Evolutionary conservation across 2,329 filamentous ascomycete species (phyloP), one percentile per base, ranked within the genome.

Genomic region (Clarireedia paspali): DNA sequence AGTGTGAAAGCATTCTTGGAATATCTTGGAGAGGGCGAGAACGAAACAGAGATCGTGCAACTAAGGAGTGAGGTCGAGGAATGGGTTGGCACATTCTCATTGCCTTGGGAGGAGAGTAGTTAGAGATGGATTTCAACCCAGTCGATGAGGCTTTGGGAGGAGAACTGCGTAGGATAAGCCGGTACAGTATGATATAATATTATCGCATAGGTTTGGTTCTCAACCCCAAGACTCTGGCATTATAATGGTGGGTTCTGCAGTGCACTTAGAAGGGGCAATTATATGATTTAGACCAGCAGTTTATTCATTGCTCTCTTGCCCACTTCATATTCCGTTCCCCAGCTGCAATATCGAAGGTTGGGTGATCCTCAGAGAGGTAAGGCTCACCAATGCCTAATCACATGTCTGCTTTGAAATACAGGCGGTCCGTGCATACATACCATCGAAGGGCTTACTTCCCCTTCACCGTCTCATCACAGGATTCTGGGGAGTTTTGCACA

Each of bases 21-120:
- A 44, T 81, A 83, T 66, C 75, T 90, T 14, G 83, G 83, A 40
- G 81, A 82, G 60, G 87, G 87, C 47, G 81, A 87, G 63, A 78
- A 79, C 49, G 79, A 88, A 54, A 73, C 81, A 4, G 87, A 90
- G 72, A 87, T 91, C 64, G 77, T 88, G 23, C 83, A 88, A 73
- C 73, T 91, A 63, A 79, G 83, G 63, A 81, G 82, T 61, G 87
- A 90, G 73, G 86, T 91, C n/a, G 81, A 84, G 63, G 84, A 87
- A 64, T 91, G 87, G 87, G 86, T 88, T 10, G 82, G 85, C 51
- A 88, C 85, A 1, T 89, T 89, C 67, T 79, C 83, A 3, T 71
- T 89, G 62, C 87, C 87, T 10, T 89, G 86, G 86, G 77, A 81
- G 55, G 55, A 52, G 17, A 61, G 48, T 45, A 55, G 24, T 44